A percentile compares a stretch with the other conserved stretches of the same genome.
These are phyloP conservation scores for Xylariomycetidae sp. DNA, from an alignment of 2,329 filamentous ascomycete genomes.

Conservation along the genomic window DNA sequence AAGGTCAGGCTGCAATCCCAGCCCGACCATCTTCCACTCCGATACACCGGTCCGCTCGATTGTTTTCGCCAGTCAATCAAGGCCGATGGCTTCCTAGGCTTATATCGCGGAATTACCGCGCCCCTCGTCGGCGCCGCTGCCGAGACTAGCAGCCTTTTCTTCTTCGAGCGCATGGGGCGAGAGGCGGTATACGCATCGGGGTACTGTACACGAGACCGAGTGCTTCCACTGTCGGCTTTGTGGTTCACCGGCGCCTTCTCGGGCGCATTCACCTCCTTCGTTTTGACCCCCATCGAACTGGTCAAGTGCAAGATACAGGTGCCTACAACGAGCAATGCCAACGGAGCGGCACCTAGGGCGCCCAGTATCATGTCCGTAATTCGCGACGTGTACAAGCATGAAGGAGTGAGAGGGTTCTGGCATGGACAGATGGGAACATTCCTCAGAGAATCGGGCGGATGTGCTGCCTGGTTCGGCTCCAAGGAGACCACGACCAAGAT, in stretches of 20 bases:
- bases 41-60: conserved; percentile 82
- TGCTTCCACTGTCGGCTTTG: conserved; percentile 70
- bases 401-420: conserved; percentile 88
- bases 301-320: conserved; percentile 99
- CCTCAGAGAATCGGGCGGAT: conserved; percentile 88
- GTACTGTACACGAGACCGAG: conserved; percentile 45
- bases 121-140: conserved; percentile 86
- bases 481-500: conserved; percentile 75
- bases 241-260: conserved; percentile 79
- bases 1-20: conserved; percentile 98
- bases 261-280: conserved; percentile 82
- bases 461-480: conserved; percentile 90
- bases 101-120: conserved; percentile 91
- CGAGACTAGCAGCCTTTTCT: conserved; percentile 88
- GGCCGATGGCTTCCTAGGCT: conserved; percentile 70
- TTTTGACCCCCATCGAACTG: conserved; percentile 91
- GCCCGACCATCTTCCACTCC: conserved; percentile 73
- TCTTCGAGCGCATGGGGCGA: conserved; percentile 77
- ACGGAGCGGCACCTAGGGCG: conserved; percentile 38
- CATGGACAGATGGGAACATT: conserved; percentile 90
- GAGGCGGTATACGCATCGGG: conserved; percentile 55
- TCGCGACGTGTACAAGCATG: conserved; percentile 71
- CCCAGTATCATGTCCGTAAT: conserved; percentile 69
- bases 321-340: conserved; percentile 38
- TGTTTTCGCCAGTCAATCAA: conserved; percentile 86